Evolutionary conservation across 371 early-diverging fungal species (phyloP).

Genomic region (Mucor velutinosus): DNA sequence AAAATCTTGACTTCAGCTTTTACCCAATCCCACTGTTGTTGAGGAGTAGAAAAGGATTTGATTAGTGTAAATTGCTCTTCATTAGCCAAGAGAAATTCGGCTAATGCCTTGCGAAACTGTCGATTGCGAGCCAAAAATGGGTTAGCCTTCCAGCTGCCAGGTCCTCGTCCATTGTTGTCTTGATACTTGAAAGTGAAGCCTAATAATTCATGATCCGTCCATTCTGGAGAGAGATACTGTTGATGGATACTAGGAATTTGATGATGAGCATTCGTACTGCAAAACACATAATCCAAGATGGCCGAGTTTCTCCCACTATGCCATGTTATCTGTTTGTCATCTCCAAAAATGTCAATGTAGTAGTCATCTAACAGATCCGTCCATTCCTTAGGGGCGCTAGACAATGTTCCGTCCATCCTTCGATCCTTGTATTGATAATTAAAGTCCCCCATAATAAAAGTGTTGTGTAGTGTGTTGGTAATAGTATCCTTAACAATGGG

Average conservation of each 20-base stretch:
- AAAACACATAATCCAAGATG: neutral
- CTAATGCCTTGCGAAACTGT: neutral
- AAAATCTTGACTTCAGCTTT: neutral
- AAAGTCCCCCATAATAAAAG: constrained; percentile 7
- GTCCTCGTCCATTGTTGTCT: neutral
- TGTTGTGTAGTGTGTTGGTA: neutral
- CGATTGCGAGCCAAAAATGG: neutral
- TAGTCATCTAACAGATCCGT: neutral
- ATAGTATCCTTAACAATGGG: neutral
- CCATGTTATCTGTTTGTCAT: neutral
- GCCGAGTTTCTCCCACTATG: neutral
- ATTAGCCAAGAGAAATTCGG: neutral
- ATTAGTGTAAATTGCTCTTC: neutral
- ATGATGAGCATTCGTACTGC: neutral
- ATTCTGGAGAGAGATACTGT: neutral
- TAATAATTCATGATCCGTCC: neutral
- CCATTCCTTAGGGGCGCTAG: neutral
- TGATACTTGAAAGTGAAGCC: neutral
- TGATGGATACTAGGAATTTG: neutral
- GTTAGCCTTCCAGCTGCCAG: neutral
- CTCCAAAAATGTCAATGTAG: neutral
- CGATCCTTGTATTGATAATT: neutral
- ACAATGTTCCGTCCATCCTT: neutral
- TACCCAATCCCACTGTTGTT: neutral
- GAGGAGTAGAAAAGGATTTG: neutral